Evolutionary conservation across 2,329 filamentous ascomycete genomes (phyloP).

Genomic region (Fusarium stilboides): DNA sequence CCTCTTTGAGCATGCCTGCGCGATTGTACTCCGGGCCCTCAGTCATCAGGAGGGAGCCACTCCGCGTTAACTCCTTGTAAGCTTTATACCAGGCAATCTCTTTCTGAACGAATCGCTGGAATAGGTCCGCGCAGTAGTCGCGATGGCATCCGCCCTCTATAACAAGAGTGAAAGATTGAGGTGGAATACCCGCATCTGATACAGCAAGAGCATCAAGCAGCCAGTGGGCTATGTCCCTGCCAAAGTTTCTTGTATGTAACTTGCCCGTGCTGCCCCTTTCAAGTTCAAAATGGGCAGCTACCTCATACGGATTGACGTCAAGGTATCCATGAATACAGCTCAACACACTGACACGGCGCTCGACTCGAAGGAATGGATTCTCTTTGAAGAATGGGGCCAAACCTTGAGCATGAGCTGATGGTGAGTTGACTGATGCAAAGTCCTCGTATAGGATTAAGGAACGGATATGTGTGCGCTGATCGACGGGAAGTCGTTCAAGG

Average conservation of each 20-base stretch:
- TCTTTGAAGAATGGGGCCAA: conserved; percentile 14
- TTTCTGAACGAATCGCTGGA: background rate
- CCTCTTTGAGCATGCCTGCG: too few species aligned
- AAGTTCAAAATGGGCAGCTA: background rate
- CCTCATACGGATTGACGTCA: accelerated
- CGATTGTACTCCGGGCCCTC: too few species aligned
- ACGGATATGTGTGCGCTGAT: background rate
- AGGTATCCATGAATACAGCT: background rate
- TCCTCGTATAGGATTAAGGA: conserved; percentile 14
- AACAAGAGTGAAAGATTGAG: background rate
- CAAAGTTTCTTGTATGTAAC: accelerated
- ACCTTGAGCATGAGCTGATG: background rate
- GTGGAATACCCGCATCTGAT: background rate
- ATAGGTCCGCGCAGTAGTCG: background rate
- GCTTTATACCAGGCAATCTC: background rate
- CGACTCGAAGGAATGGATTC: conserved; percentile 19
- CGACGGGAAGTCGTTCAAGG: background rate
- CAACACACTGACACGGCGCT: conserved; percentile 18
- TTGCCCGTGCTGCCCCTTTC: accelerated
- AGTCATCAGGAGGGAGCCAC: background rate
- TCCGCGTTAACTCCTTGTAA: background rate
- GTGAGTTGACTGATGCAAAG: background rate
- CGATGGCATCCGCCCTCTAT: background rate
- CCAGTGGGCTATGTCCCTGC: background rate
- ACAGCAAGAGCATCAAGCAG: conserved; percentile 4